These are phyloP conservation scores for Antrodiella citrinella DNA, from an alignment of 768 basidiomycete species.

Conservation along the genomic window DNA sequence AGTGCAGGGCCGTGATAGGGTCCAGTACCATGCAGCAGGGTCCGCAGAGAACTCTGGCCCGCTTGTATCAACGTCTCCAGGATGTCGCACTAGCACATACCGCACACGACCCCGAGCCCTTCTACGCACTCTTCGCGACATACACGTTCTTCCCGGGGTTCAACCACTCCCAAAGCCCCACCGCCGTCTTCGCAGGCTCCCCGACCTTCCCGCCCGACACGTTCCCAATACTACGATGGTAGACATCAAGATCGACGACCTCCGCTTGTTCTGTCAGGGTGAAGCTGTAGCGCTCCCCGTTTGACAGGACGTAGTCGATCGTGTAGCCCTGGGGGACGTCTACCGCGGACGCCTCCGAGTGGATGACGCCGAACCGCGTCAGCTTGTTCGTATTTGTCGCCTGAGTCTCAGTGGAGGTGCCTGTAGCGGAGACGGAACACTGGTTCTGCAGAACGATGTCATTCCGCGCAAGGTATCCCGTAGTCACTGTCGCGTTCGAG, in stretches of 20 bases:
- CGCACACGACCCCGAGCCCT: too few relatives aligned
- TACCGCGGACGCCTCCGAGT: conserved; percentile 8
- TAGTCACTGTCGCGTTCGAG: conserved; percentile 14
- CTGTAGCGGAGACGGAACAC: conserved; percentile 14
- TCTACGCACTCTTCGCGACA: too few relatives aligned
- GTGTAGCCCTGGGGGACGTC: conserved; percentile 15
- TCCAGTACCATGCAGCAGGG: too few relatives aligned
- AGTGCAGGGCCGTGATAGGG: too few relatives aligned
- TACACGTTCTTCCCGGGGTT: conserved; percentile 5
- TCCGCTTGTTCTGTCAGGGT: conserved; percentile 12
- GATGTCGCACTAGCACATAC: too few relatives aligned
- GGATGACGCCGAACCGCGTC: conserved; percentile 13
- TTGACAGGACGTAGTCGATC: conserved; percentile 14
- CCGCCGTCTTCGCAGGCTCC: conserved; percentile 5
- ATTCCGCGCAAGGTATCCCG: conserved; percentile 16
- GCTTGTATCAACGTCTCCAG: too few relatives aligned
- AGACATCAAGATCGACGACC: conserved; percentile 14
- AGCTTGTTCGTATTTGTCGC: conserved; percentile 11
- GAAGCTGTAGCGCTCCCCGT: conserved; percentile 16
- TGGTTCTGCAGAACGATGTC: conserved; percentile 19
- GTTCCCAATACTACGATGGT: conserved; percentile 19
- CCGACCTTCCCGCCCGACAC: conserved; percentile 9
- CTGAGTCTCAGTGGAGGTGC: neutral
- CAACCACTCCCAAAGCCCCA: conserved; percentile 9
- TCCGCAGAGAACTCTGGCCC: too few relatives aligned